Evolutionary conservation across 108 stramenopile genomes (phyloP).

Genomic region (Conticribra weissflogii): DNA sequence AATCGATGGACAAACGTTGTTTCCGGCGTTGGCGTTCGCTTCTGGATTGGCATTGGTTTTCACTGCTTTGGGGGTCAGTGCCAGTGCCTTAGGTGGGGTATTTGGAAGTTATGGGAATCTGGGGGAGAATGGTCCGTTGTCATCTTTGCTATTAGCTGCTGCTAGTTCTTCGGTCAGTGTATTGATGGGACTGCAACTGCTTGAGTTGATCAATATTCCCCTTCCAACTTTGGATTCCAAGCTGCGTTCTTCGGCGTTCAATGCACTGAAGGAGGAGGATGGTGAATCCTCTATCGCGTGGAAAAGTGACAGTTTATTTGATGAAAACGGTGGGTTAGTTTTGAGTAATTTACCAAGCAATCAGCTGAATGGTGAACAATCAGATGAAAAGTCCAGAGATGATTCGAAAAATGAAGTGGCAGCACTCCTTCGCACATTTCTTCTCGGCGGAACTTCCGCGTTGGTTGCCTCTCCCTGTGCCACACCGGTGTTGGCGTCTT

Average conservation of each 20-base stretch:
- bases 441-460: slow-evolving; percentile 83
- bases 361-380: not conserved
- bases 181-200: slow-evolving; percentile 76
- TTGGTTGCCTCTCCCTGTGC: slow-evolving; percentile 84
- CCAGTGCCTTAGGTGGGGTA: slow-evolving; percentile 71
- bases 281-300: not conserved
- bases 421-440: slow-evolving; percentile 70
- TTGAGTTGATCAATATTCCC: slow-evolving; percentile 70
- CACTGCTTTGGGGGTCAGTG: slow-evolving; percentile 72
- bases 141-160: slow-evolving; percentile 40
- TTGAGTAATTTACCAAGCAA: slow-evolving; percentile 17
- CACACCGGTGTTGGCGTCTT: slow-evolving; percentile 81
- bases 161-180: slow-evolving; percentile 69
- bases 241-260: slow-evolving; percentile 10
- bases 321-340: slow-evolving; percentile 42
- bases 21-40: slow-evolving; percentile 71
- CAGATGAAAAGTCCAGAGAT: not conserved
- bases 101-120: slow-evolving; percentile 54
- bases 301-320: slow-evolving; percentile 37
- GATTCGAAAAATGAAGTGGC: slow-evolving; percentile 31
- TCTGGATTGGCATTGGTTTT: slow-evolving; percentile 77
- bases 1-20: slow-evolving; percentile 56
- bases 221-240: slow-evolving; percentile 56
- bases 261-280: slow-evolving; percentile 7
- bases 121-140: slow-evolving; percentile 8